Conservation (phyloP, 352 stramenopile species). For the Globisporangium rhizosaccharum region DNA sequence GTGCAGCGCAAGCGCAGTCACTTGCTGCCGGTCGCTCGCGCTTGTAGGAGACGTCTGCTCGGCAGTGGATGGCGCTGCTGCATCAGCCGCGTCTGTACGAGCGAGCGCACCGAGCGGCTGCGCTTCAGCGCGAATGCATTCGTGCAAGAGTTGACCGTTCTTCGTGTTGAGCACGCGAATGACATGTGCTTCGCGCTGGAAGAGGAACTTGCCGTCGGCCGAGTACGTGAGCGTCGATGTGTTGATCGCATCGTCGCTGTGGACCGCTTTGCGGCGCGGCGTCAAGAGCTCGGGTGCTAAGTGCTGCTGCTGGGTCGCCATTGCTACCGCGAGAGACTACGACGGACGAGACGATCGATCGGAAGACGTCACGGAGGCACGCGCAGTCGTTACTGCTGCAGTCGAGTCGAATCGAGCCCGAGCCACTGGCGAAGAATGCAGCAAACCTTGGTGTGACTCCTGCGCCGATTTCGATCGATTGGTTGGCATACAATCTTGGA, state of each 20-base stretch:
- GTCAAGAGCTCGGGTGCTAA: slow-evolving; percentile 29
- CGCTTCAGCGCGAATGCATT: slow-evolving; percentile 37
- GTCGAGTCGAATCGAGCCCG: too few relatives aligned
- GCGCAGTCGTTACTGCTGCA: too few relatives aligned
- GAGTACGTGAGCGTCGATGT: slow-evolving; percentile 49
- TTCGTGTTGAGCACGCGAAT: slow-evolving; percentile 64
- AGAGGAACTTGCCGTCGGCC: slow-evolving; percentile 63
- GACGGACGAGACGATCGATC: too few relatives aligned
- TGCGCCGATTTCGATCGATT: too few relatives aligned
- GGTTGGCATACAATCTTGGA: too few relatives aligned
- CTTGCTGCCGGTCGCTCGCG: slow-evolving; percentile 16
- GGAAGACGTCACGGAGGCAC: too few relatives aligned
- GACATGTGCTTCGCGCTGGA: slow-evolving; percentile 72
- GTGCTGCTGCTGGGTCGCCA: neutral
- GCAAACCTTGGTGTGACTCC: too few relatives aligned
- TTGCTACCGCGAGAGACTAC: neutral
- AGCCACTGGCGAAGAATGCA: too few relatives aligned
- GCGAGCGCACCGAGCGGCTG: slow-evolving; percentile 19
- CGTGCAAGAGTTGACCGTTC: slow-evolving; percentile 71
- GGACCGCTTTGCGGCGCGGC: slow-evolving; percentile 13
- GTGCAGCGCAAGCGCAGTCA: slow-evolving; percentile 59
- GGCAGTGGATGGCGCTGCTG: neutral
- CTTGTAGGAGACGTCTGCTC: neutral
- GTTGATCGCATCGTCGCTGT: neutral
- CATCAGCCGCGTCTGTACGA: neutral